These are phyloP conservation scores for Ramaria rubella DNA, from an alignment of 768 basidiomycete species.

Conservation along the genomic window DNA sequence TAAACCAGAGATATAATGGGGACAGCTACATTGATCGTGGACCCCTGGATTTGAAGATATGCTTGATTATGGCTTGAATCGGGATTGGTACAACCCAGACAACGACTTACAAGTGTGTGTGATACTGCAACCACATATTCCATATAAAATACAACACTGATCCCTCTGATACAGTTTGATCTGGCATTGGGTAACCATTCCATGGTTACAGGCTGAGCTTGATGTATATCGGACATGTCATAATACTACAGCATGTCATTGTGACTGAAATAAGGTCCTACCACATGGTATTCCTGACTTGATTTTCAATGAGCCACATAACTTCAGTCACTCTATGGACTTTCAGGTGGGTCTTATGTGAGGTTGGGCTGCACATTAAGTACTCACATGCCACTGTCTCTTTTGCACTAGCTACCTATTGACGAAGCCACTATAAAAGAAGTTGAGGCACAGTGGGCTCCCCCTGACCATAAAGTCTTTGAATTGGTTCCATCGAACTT, in stretches of 20 bases:
- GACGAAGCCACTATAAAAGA: conserved; percentile 15
- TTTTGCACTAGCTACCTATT: conserved; percentile 21
- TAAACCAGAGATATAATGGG: conserved; percentile 38
- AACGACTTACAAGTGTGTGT: background rate
- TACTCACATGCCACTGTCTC: background rate
- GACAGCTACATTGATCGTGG: conserved; percentile 20
- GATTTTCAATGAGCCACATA: conserved; percentile 26
- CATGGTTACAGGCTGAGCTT: conserved; percentile 35
- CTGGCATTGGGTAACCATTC: conserved; percentile 37
- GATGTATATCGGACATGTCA: conserved; percentile 22
- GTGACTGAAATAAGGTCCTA: conserved; percentile 30
- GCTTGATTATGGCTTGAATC: conserved; percentile 26
- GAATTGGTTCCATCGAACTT: conserved; percentile 30
- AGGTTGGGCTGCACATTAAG: background rate
- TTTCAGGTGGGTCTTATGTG: conserved; percentile 27
- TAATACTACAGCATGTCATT: conserved; percentile 20
- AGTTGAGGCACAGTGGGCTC: conserved; percentile 24
- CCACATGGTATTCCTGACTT: conserved; percentile 33
- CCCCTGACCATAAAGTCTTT: conserved; percentile 28
- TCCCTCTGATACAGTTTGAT: conserved; percentile 24
- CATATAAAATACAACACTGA: too few species aligned
- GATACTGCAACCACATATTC: background rate
- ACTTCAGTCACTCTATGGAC: conserved; percentile 21
- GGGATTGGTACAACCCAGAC: conserved; percentile 12
- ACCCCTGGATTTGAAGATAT: conserved; percentile 31